Percentiles rank a stretch among this genome's conserved stretches.
phyloP scores from a whole-genome alignment of 208 protist species.

The Trypanosoma theileri region DNA sequence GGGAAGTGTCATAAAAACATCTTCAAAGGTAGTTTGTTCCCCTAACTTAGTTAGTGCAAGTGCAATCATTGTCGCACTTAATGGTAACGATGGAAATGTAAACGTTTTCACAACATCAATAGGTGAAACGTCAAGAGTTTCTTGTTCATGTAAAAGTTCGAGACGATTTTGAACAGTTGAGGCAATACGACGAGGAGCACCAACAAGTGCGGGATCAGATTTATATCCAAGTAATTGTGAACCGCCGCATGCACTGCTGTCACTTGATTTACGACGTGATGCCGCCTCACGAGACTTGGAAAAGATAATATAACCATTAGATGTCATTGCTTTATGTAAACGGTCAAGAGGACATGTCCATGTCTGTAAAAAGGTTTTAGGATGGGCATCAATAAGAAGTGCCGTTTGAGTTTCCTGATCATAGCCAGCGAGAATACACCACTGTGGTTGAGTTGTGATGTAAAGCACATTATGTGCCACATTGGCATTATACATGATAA shows the following conservation, averaged over 20 bases:
- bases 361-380: slow-evolving; percentile 81
- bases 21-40: slow-evolving; percentile 65
- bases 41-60: slow-evolving; percentile 68
- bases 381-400: slow-evolving; percentile 80
- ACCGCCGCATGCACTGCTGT: slow-evolving; percentile 20
- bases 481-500: slow-evolving; percentile 89
- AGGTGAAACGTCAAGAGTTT: slow-evolving; percentile 17
- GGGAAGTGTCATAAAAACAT: slow-evolving; percentile 70
- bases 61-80: slow-evolving; percentile 82
- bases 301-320: slow-evolving; percentile 85
- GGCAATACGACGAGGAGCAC: slow-evolving; percentile 49
- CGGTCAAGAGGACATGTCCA: slow-evolving; percentile 86
- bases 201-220: slow-evolving; percentile 34
- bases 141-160: slow-evolving; percentile 60
- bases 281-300: slow-evolving; percentile 38
- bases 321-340: slow-evolving; percentile 88
- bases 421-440: slow-evolving; percentile 85
- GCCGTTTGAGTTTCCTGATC: slow-evolving; percentile 84
- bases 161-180: slow-evolving; percentile 68
- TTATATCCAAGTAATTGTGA: slow-evolving; percentile 25
- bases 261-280: slow-evolving; percentile 24
- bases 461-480: slow-evolving; percentile 89
- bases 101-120: slow-evolving; percentile 40
- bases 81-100: slow-evolving; percentile 61
- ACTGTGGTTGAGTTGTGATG: slow-evolving; percentile 73